Conservation (phyloP, 306 rosid species). For the Nissolia schottii region DNA sequence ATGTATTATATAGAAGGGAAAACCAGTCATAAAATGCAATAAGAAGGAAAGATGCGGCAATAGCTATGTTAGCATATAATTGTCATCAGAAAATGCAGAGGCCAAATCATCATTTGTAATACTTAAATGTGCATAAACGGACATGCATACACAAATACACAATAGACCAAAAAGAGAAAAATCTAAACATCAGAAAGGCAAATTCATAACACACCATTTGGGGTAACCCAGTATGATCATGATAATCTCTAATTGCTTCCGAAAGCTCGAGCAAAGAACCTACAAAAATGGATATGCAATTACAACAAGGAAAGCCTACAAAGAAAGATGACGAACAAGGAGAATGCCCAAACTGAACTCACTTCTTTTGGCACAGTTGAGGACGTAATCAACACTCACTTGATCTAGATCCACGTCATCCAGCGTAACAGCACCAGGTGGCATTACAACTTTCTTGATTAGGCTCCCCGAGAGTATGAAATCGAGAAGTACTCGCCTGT, state of each 20-base stretch:
- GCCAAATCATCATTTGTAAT: constrained; percentile 9
- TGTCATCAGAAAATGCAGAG: constrained; percentile 7
- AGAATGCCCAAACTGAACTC: constrained; percentile 7
- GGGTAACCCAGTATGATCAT: constrained; percentile 81
- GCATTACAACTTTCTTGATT: constrained; percentile 94
- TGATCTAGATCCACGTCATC: constrained; percentile 98
- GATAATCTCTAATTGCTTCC: constrained; percentile 97
- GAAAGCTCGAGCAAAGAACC: constrained; percentile 94
- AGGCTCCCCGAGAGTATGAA: constrained; percentile 87
- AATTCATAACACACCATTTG: constrained; percentile 59
- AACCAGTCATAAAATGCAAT: not conserved
- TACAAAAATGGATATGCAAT: constrained; percentile 23
- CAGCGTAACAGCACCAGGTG: constrained; percentile 94
- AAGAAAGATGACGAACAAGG: not conserved
- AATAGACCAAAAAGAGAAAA: not conserved
- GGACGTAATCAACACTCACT: constrained; percentile 92
- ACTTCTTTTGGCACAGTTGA: constrained; percentile 88
- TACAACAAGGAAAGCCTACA: constrained; percentile 8
- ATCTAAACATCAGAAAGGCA: not conserved
- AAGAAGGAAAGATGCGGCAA: not conserved
- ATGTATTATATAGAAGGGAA: constrained; percentile 12
- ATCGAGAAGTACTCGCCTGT: constrained; percentile 81
- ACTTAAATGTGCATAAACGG: constrained; percentile 7
- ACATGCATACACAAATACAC: not conserved
- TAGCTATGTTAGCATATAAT: not conserved